phyloP scores from a whole-genome alignment of 2,329 filamentous ascomycete species.

The Fusarium virguliforme region DNA sequence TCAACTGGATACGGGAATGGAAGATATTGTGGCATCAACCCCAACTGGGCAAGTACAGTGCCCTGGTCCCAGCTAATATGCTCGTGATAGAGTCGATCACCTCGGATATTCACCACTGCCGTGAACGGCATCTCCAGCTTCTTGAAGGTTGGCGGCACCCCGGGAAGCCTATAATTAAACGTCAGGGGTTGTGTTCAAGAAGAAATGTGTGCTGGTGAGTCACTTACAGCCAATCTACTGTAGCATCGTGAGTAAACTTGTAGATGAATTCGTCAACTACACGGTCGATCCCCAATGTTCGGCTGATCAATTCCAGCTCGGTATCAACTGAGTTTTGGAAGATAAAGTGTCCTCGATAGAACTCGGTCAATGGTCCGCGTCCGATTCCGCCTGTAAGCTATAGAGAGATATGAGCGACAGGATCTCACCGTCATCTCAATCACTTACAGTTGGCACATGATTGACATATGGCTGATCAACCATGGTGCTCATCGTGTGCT shows the following conservation, averaged over 20 bases:
- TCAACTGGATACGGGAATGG: slow-evolving; percentile 72
- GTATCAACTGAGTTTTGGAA: slow-evolving; percentile 80
- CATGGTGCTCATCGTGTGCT: slow-evolving; percentile 86
- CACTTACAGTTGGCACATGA: slow-evolving; percentile 77
- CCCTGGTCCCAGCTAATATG: slow-evolving; percentile 80
- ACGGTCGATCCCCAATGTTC: slow-evolving; percentile 80
- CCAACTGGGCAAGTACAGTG: slow-evolving; percentile 73
- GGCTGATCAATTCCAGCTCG: slow-evolving; percentile 77
- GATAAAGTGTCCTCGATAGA: slow-evolving; percentile 83
- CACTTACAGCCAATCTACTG: slow-evolving; percentile 79
- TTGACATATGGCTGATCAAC: slow-evolving; percentile 86
- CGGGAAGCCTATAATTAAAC: slow-evolving; percentile 61
- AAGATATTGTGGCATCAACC: slow-evolving; percentile 72
- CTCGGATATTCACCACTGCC: slow-evolving; percentile 74
- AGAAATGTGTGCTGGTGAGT: neutral
- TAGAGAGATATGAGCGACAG: neutral
- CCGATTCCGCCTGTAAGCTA: slow-evolving; percentile 79
- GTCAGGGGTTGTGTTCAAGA: neutral
- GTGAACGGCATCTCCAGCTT: slow-evolving; percentile 73
- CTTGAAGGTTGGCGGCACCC: slow-evolving; percentile 69
- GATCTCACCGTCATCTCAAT: neutral
- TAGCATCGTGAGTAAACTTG: slow-evolving; percentile 73
- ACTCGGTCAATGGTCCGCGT: slow-evolving; percentile 72
- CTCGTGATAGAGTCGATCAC: slow-evolving; percentile 76
- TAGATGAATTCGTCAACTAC: slow-evolving; percentile 81